phyloP scores from a whole-genome alignment of 257 asterid species.

The Thymus quinquecostatus region DNA sequence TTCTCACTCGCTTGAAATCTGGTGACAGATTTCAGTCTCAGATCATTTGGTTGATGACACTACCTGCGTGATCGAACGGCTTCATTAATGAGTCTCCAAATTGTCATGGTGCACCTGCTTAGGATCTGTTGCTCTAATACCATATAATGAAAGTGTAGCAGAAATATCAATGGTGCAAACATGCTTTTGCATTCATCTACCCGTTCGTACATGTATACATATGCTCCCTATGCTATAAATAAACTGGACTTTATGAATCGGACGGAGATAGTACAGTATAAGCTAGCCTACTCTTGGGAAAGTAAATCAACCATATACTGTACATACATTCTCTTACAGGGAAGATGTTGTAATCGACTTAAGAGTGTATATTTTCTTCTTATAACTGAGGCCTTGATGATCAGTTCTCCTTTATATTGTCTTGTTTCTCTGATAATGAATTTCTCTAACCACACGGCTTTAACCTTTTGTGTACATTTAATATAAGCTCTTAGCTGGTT shows the following conservation, averaged over 20 bases:
- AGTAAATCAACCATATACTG: background rate
- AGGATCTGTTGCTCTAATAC: too few species aligned
- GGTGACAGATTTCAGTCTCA: too few species aligned
- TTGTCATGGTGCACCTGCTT: too few species aligned
- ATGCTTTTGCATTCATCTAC: background rate
- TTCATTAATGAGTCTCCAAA: too few species aligned
- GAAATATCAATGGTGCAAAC: background rate
- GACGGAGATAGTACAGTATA: too few species aligned
- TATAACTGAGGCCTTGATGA: background rate
- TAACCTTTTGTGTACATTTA: background rate
- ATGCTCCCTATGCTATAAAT: too few species aligned
- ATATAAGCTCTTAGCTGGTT: conserved; percentile 9
- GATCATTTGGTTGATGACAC: too few species aligned
- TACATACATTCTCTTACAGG: background rate
- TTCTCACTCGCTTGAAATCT: too few species aligned
- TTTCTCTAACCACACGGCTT: background rate
- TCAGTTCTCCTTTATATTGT: background rate
- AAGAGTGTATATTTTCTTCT: background rate
- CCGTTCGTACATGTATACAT: background rate
- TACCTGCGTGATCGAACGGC: too few species aligned
- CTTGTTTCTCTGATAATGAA: background rate
- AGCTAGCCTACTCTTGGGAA: background rate
- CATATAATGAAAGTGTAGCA: too few species aligned
- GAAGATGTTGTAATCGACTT: background rate
- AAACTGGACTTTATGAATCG: too few species aligned